Evolutionary conservation across 2,329 filamentous ascomycete genomes (phyloP).

Genomic region (Juglanconis oblonga): DNA sequence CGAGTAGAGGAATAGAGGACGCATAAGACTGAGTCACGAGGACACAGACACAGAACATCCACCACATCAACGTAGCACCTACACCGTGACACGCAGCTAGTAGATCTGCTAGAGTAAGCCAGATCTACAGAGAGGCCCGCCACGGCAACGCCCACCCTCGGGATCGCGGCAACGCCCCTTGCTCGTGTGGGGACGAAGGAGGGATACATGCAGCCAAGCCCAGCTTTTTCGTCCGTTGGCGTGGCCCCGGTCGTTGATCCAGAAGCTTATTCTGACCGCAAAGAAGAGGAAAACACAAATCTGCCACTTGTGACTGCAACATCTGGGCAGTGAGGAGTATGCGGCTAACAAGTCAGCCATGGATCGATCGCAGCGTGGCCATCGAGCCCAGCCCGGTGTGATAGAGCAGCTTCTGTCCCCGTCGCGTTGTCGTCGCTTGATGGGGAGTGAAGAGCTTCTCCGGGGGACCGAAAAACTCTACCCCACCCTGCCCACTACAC

Average conservation of each 20-base stretch:
- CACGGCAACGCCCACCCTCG: constrained; percentile 1
- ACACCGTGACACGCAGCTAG: too few relatives aligned
- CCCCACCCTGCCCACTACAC: too few relatives aligned
- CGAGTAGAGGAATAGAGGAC: too few relatives aligned
- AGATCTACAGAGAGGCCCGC: constrained; percentile 3
- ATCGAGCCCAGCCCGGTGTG: not conserved
- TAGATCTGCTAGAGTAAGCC: constrained; percentile 6
- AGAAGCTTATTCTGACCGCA: constrained; percentile 17
- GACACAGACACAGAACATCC: not conserved
- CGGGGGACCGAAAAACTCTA: too few relatives aligned
- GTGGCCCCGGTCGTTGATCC: not conserved
- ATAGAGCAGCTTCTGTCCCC: not conserved
- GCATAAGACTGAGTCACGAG: not conserved
- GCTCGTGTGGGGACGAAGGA: constrained; percentile 1
- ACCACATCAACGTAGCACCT: too few relatives aligned
- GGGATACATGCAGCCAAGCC: not conserved
- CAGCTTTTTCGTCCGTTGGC: not conserved
- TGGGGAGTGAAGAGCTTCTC: too few relatives aligned
- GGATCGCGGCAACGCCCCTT: not conserved
- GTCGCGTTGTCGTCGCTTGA: too few relatives aligned
- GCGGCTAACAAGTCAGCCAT: not conserved
- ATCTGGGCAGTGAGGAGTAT: not conserved
- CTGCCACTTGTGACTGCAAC: not conserved
- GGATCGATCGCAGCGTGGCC: not conserved
- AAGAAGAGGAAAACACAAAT: not conserved